Percentiles rank a stretch among this genome's conserved stretches.
phyloP scores from a whole-genome alignment of 2,329 filamentous ascomycete species.

The Colletotrichum zoysiae region DNA sequence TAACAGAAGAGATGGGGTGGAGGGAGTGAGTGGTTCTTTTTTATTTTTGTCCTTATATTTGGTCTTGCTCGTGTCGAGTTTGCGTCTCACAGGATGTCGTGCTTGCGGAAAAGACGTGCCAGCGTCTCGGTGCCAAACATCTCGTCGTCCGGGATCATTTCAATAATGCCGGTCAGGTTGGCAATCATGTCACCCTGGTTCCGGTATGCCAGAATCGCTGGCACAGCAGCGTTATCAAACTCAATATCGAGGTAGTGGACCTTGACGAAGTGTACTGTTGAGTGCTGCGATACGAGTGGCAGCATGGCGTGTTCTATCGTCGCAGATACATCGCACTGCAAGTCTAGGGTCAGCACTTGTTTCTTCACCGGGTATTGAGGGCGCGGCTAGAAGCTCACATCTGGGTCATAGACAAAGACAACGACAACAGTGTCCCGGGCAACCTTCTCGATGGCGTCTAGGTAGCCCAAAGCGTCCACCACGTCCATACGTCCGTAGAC shows the following conservation, averaged over 20 bases:
- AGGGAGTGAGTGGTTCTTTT: neutral
- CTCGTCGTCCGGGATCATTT: conserved; percentile 82
- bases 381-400: conserved; percentile 70
- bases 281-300: conserved; percentile 78
- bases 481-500: conserved; percentile 83
- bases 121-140: conserved; percentile 68
- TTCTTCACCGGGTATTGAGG: neutral
- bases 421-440: conserved; percentile 85
- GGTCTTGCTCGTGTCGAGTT: neutral
- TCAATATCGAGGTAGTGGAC: conserved; percentile 93
- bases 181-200: conserved; percentile 90
- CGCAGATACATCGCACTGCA: conserved; percentile 81
- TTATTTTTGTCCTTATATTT: conserved; percentile 12
- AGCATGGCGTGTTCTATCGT: conserved; percentile 83
- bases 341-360: conserved; percentile 43
- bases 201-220: conserved; percentile 89
- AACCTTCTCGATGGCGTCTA: conserved; percentile 97
- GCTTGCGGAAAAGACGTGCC: conserved; percentile 64
- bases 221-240: conserved; percentile 89
- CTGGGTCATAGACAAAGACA: conserved; percentile 91
- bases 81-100: conserved; percentile 62
- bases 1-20: conserved; percentile 37
- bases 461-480: conserved; percentile 90
- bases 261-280: conserved; percentile 86
- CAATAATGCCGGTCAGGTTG: conserved; percentile 87